phyloP scores from a whole-genome alignment of 2,329 filamentous ascomycete genomes.

The Aureobasidium musti region DNA sequence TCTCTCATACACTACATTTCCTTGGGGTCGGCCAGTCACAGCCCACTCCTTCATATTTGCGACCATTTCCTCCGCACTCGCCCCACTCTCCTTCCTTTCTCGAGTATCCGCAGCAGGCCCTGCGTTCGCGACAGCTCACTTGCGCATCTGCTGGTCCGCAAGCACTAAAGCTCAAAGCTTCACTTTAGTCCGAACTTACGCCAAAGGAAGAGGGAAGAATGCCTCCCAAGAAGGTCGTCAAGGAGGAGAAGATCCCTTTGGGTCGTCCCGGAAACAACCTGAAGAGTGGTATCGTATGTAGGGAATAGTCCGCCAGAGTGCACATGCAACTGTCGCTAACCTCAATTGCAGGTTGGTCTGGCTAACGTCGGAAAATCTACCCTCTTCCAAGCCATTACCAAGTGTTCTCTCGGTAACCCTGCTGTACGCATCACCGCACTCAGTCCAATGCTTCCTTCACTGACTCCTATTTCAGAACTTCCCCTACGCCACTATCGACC shows the following conservation, averaged over 20 bases:
- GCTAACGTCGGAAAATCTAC: conserved; percentile 99
- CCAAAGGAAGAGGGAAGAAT: conserved; percentile 65
- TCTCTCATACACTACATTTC: conserved; percentile 10
- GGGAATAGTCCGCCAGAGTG: conserved; percentile 35
- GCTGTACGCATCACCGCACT: conserved; percentile 62
- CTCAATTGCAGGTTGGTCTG: conserved; percentile 75
- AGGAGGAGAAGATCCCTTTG: conserved; percentile 94
- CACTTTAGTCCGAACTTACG: conserved; percentile 50
- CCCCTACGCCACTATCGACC: conserved; percentile 98
- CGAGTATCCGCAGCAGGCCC: conserved; percentile 40
- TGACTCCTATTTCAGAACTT: conserved; percentile 68
- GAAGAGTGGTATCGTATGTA: conserved; percentile 97
- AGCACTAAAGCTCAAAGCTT: conserved; percentile 30
- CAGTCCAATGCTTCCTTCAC: conserved; percentile 21
- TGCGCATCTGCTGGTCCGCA: conserved; percentile 30
- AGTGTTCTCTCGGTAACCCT: conserved; percentile 94
- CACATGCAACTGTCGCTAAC: conserved; percentile 16
- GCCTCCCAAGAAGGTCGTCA: conserved; percentile 90
- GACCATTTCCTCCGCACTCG: conserved; percentile 37
- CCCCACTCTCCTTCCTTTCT: conserved; percentile 34
- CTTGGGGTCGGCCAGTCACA: conserved; percentile 36
- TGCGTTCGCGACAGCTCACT: conserved; percentile 36
- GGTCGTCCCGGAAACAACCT: conserved; percentile 96
- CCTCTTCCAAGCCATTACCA: conserved; percentile 99
- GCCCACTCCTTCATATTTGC: conserved; percentile 35